Evolutionary conservation across 805 yeast genomes (phyloP).

Genomic region (Spathaspora gorwiae): DNA sequence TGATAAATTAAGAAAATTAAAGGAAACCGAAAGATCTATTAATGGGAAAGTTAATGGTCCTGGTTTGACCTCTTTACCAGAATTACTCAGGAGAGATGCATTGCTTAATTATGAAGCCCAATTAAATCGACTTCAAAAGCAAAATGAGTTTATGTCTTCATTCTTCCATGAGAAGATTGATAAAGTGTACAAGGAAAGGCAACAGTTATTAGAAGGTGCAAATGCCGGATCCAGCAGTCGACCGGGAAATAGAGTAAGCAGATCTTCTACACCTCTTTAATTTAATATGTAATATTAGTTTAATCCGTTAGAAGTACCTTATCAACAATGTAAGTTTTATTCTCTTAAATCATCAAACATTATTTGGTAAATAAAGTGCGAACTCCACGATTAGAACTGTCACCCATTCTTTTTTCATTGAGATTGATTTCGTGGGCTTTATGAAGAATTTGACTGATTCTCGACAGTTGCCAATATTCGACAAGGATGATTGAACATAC

Average conservation of each 20-base stretch:
- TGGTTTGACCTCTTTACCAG: slow-evolving; percentile 32
- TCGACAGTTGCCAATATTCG: too few species aligned
- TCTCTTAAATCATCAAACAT: too few species aligned
- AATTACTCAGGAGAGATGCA: slow-evolving; percentile 31
- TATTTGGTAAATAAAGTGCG: too few species aligned
- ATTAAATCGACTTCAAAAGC: slow-evolving; percentile 20
- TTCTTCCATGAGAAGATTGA: slow-evolving; percentile 30
- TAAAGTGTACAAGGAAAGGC: slow-evolving; percentile 31
- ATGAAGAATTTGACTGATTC: too few species aligned
- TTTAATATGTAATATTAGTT: not conserved
- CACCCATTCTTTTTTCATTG: too few species aligned
- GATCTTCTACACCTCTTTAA: slow-evolving; percentile 36
- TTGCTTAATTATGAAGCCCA: slow-evolving; percentile 21
- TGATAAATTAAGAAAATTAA: slow-evolving; percentile 14
- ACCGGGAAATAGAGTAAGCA: slow-evolving; percentile 32
- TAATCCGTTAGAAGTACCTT: not conserved
- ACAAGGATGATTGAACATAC: too few species aligned
- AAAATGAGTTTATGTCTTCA: slow-evolving; percentile 25
- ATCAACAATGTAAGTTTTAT: too few species aligned
- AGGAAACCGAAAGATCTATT: slow-evolving; percentile 15
- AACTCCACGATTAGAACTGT: too few species aligned
- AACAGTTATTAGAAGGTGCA: slow-evolving; percentile 22
- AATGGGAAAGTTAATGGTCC: slow-evolving; percentile 25
- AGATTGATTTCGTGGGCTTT: too few species aligned
- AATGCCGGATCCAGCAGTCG: slow-evolving; percentile 26